A percentile compares a stretch with the other conserved stretches of the same genome.
phyloP scores from a whole-genome alignment of 306 rosid genomes.

The Castanopsis chinensis region DNA sequence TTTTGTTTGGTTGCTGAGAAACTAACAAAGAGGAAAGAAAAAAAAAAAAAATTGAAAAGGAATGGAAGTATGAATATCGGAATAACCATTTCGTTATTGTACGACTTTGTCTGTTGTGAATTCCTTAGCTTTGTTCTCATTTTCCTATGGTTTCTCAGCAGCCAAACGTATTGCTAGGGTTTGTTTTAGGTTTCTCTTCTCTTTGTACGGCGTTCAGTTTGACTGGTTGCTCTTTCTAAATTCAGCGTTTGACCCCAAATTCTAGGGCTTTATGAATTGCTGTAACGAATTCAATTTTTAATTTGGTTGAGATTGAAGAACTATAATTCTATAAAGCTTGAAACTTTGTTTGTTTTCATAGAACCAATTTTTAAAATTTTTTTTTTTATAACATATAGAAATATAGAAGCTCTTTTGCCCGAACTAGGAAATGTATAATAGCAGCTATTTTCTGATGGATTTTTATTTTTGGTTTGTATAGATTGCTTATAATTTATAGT shows the following conservation, averaged over 20 bases:
- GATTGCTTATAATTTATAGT: background rate
- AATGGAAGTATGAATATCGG: background rate
- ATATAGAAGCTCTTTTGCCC: background rate
- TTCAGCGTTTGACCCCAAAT: background rate
- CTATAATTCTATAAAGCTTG: background rate
- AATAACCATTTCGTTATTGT: background rate
- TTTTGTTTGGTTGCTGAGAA: slow-evolving; percentile 4
- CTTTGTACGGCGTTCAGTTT: background rate
- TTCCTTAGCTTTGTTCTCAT: background rate
- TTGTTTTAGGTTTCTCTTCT: background rate
- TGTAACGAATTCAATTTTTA: background rate
- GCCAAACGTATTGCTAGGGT: background rate
- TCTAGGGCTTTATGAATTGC: slow-evolving; percentile 20
- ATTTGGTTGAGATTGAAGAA: background rate
- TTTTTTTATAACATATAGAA: no score
- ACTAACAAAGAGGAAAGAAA: background rate
- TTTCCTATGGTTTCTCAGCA: background rate
- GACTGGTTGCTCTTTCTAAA: background rate
- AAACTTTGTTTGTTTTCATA: background rate
- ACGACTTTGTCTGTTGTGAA: background rate
- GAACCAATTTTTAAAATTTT: background rate
- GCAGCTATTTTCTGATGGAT: background rate
- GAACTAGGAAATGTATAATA: background rate
- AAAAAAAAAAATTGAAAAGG: background rate
- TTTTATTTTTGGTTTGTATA: background rate